Percentiles rank a stretch among this genome's conserved stretches.
Conservation (phyloP, 495 filamentous ascomycete species). For the Aspergillus steynii region DNA sequence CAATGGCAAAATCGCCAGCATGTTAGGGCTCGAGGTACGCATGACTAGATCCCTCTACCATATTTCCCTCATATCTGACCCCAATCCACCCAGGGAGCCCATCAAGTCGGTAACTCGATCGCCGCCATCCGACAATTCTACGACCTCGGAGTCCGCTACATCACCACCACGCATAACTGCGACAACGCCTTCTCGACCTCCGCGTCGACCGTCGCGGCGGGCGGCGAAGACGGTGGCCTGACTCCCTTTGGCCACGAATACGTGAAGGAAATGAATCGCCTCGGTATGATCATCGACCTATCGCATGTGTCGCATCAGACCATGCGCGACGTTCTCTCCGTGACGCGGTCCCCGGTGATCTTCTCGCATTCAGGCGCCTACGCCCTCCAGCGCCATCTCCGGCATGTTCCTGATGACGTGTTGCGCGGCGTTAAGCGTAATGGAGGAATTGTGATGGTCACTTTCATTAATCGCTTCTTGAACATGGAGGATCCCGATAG, state of each 20-base stretch:
- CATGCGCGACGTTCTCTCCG: conserved; percentile 65
- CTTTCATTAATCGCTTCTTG: conserved; percentile 69
- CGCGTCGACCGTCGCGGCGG: conserved; percentile 4
- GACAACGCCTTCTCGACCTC: conserved; percentile 31
- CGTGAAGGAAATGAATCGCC: conserved; percentile 70
- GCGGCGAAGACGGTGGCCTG: background rate
- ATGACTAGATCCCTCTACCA: background rate
- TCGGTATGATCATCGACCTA: conserved; percentile 79
- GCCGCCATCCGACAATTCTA: conserved; percentile 36
- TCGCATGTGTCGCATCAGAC: conserved; percentile 68
- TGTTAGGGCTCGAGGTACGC: conserved; percentile 25
- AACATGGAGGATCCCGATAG: conserved; percentile 54
- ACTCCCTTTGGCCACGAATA: conserved; percentile 15
- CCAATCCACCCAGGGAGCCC: conserved; percentile 10
- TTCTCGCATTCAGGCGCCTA: conserved; percentile 72
- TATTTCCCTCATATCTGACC: background rate
- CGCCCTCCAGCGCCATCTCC: conserved; percentile 65
- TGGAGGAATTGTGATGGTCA: conserved; percentile 71
- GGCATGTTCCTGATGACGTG: conserved; percentile 74
- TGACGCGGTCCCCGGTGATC: conserved; percentile 67
- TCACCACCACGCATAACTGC: conserved; percentile 38
- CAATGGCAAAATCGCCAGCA: conserved; percentile 23
- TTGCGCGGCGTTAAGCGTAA: conserved; percentile 61
- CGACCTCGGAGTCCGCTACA: conserved; percentile 36
- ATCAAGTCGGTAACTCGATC: conserved; percentile 31